These are phyloP conservation scores for Penicillium sp. DNA, from an alignment of 2,329 filamentous ascomycete genomes.

Conservation along the genomic window DNA sequence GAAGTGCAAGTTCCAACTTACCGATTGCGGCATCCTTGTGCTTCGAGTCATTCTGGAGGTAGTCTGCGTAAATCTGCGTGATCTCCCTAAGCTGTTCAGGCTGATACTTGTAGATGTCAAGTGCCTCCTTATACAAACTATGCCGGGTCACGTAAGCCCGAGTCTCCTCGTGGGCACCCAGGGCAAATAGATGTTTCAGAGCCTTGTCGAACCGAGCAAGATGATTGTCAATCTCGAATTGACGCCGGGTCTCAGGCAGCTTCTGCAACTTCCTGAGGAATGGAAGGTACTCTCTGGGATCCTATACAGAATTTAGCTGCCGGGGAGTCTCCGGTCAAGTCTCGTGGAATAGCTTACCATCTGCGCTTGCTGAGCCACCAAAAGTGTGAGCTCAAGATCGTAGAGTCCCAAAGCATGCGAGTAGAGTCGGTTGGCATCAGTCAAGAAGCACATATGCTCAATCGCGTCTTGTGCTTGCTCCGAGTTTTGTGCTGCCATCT, in stretches of 20 bases:
- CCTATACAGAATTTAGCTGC: conserved; percentile 45
- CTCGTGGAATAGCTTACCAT: conserved; percentile 51
- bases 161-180: conserved; percentile 76
- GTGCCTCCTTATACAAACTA: conserved; percentile 72
- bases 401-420: conserved; percentile 89
- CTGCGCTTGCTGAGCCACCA: conserved; percentile 94
- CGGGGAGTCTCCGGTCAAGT: not conserved
- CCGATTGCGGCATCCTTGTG: conserved; percentile 82
- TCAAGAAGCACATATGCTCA: conserved; percentile 96
- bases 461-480: conserved; percentile 82
- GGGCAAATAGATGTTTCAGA: conserved; percentile 70
- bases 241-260: conserved; percentile 68
- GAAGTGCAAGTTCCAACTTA: conserved; percentile 23
- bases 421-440: conserved; percentile 89
- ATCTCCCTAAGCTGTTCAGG: conserved; percentile 64
- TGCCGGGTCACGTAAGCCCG: conserved; percentile 78
- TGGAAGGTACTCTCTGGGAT: conserved; percentile 91
- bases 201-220: conserved; percentile 77
- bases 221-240: conserved; percentile 87
- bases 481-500: conserved; percentile 56
- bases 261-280: conserved; percentile 87
- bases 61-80: conserved; percentile 75
- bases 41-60: conserved; percentile 72
- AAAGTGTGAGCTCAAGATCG: conserved; percentile 81
- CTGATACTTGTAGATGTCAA: conserved; percentile 84